Evolutionary conservation across 805 yeast genomes (phyloP), one percentile per base, ranked within the genome.

Genomic region (Lachancea fermentati): DNA sequence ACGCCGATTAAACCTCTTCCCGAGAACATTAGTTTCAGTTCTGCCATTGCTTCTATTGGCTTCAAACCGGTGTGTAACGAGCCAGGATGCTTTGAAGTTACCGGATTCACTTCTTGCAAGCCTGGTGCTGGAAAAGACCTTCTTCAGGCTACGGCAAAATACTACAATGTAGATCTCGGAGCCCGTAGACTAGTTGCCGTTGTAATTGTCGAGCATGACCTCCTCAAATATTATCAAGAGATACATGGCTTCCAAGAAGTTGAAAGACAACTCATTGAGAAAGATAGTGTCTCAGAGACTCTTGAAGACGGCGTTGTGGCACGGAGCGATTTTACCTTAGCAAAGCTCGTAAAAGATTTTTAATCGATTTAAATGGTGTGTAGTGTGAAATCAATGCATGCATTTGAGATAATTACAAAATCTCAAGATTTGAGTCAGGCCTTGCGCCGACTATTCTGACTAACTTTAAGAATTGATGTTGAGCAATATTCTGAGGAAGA

Each of bases 21-120:
- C 18, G 39, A 32, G 9, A 31, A 24, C 28, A 24, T 24, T 12
- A 24, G 28, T 24, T 24, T 24, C 28, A 36, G 18, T 34, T 34
- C 26, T n/a, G 22, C 63, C 3, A 36, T 64, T 6, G 72, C 71
- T 1, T 60, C 71, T 2, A 47, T 60, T 2, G 71, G 66, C 2
- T 41, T 62, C 18, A 69, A 63, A 41, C 61, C 62, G 11, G 44
- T 33, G 16, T 39, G 45, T 6, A 34, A 39, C 1, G 50, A 44
- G 3, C 19, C 39, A 2, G 36, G 30, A 11, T 52, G 53, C n/a
- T 55, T 59, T 32, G 80, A 74, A 47, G 39, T 78, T 8, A 76
- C 83, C 0, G 73, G 72, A 5, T 71, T 73, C 44, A 70, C 79
- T 0, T 74, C 83, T 0, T 75, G 72, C 42, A 29, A 31, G 18